A percentile compares a stretch with the other conserved stretches of the same genome.
These are phyloP conservation scores for Aspergillus flavus DNA, from an alignment of 2,329 filamentous ascomycete genomes.

Conservation along the genomic window DNA sequence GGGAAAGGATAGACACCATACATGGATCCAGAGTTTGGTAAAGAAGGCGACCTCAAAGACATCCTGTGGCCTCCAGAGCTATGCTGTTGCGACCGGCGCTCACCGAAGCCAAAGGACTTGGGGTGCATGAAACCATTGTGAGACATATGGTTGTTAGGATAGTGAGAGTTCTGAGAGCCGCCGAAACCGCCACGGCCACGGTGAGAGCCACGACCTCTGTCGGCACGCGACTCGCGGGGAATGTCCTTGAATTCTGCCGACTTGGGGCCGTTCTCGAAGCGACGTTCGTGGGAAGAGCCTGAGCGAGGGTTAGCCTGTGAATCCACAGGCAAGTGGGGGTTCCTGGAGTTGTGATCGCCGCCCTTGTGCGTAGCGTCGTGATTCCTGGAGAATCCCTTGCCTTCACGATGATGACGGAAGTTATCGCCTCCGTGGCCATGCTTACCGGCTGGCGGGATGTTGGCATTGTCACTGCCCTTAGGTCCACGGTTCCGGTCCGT, in stretches of 20 bases:
- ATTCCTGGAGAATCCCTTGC: constrained; percentile 38
- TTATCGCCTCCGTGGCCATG: constrained; percentile 34
- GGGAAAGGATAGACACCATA: constrained; percentile 51
- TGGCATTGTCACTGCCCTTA: constrained; percentile 37
- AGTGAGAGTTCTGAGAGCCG: constrained; percentile 40
- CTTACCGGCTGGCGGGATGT: constrained; percentile 27
- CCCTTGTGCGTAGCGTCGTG: constrained; percentile 33
- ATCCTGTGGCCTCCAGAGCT: constrained; percentile 52
- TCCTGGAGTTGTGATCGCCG: constrained; percentile 31
- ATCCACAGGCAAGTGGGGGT: constrained; percentile 34
- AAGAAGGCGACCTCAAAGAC: constrained; percentile 62
- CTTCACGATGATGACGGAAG: constrained; percentile 35
- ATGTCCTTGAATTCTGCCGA: constrained; percentile 42
- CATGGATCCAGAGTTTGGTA: constrained; percentile 55
- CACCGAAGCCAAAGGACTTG: constrained; percentile 45
- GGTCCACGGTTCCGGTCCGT: constrained; percentile 35
- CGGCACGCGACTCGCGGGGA: constrained; percentile 40
- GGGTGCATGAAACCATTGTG: constrained; percentile 44
- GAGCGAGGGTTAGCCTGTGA: constrained; percentile 36
- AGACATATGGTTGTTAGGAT: constrained; percentile 41
- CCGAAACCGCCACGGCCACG: constrained; percentile 45
- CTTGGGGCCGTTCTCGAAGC: constrained; percentile 42
- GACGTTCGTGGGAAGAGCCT: constrained; percentile 35
- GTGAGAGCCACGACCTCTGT: constrained; percentile 43
- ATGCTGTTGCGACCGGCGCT: constrained; percentile 47